Evolutionary conservation across 257 asterid species (phyloP), one percentile per base, ranked within the genome.

Genomic region (Scutellaria galericulata): DNA sequence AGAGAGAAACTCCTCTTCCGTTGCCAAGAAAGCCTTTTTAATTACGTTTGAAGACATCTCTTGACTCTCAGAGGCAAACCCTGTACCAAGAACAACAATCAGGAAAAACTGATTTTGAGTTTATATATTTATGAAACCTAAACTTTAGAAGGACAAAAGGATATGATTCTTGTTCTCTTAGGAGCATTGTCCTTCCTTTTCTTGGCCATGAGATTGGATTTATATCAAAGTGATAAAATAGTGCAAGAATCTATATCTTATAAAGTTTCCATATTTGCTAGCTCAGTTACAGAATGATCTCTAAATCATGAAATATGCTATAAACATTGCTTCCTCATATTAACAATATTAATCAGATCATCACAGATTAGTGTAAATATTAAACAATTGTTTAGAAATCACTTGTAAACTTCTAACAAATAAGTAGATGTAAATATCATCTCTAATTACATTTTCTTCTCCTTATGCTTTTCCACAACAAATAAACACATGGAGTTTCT

Each of bases 1-100:
- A 55, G 91, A 83, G 14, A 94, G 82, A 58, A 94, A 94, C 70
- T 90, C 96, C 78, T 91, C 92, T 68, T 94, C 99, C 0, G 98
- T 94, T 65, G 83, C 91, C 86, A 92, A 80, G 86, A 87, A 94
- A 7, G 99, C 92, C 78, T 81, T 86, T 70, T 72, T 88, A 47
- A 94, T 86, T n/a, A 89, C 96, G 71, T 68, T 75, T 4, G 85
- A 85, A 10, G 95, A 94, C 11, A 94, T 82, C 45, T 88, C 97
- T 68, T 69, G 83, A 83, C 82, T 87, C 77, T 94, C 93, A 0
- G 97, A 64, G 39, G 88, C 91, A 51, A 83, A 64, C 77, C 79
- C 98, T 93, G 89, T 52, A 71, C 15, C 71, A 80, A 48, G 64
- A 79, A 75, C 14, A 18, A 64, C 64, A 62, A 55, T 68, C 64